phyloP scores from a whole-genome alignment of 768 basidiomycete species.

The Chalciporus chontae region DNA sequence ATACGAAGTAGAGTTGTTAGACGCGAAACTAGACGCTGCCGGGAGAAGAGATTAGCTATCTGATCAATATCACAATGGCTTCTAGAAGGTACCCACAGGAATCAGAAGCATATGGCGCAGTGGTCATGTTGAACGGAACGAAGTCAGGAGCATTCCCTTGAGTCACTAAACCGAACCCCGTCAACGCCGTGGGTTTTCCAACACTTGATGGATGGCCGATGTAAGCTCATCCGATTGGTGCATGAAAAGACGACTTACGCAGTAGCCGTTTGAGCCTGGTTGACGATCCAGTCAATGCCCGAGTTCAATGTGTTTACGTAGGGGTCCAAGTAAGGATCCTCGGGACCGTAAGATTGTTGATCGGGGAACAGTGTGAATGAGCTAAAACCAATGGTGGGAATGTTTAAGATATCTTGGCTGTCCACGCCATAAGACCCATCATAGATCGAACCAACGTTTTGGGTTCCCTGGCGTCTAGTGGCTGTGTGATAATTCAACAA shows the following conservation, averaged over 20 bases:
- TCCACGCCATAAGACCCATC: conserved; percentile 68
- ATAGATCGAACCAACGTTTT: conserved; percentile 45
- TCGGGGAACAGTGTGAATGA: conserved; percentile 70
- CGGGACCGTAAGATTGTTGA: conserved; percentile 50
- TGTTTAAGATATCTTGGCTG: conserved; percentile 57
- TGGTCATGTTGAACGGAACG: conserved; percentile 58
- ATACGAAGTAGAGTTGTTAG: conserved; percentile 28
- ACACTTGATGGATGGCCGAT: conserved; percentile 32
- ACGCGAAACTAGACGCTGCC: conserved; percentile 17
- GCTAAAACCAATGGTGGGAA: conserved; percentile 53
- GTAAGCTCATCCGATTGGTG: conserved; percentile 3
- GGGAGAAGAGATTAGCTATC: conserved; percentile 1
- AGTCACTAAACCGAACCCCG: conserved; percentile 62
- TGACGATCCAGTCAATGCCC: conserved; percentile 54
- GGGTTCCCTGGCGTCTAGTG: conserved; percentile 45
- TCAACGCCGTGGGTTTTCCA: conserved; percentile 52
- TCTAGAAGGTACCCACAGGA: conserved; percentile 16
- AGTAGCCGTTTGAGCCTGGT: conserved; percentile 41
- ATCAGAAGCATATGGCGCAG: conserved; percentile 39
- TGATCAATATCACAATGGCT: background rate
- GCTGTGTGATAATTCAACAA: conserved; percentile 26
- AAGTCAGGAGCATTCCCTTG: conserved; percentile 49
- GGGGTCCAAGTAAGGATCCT: conserved; percentile 46
- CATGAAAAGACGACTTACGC: conserved; percentile 36
- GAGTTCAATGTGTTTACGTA: conserved; percentile 51